phyloP scores from a whole-genome alignment of 495 filamentous ascomycete genomes.

The Daldinia bambusicola region DNA sequence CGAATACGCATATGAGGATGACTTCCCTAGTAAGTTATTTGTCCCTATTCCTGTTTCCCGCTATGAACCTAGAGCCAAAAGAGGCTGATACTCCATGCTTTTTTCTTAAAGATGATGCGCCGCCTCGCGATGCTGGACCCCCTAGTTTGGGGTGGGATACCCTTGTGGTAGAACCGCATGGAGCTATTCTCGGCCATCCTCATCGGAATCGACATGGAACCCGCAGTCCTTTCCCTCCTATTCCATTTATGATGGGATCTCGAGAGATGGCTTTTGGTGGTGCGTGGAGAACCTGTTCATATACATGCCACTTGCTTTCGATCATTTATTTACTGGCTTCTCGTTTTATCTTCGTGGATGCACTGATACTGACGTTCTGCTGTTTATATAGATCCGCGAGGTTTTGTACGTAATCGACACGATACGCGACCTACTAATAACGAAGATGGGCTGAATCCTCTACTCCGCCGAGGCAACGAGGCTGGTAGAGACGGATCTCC shows the following conservation, averaged over 20 bases:
- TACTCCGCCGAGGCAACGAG: slow-evolving; percentile 63
- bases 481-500: slow-evolving; percentile 51
- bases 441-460: slow-evolving; percentile 85
- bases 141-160: slow-evolving; percentile 60
- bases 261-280: slow-evolving; percentile 48
- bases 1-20: slow-evolving; percentile 71
- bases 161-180: slow-evolving; percentile 51
- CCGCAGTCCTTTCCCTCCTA: slow-evolving; percentile 50
- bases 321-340: slow-evolving; percentile 11
- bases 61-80: not conserved
- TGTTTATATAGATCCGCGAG: slow-evolving; percentile 46
- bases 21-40: slow-evolving; percentile 72
- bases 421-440: slow-evolving; percentile 49
- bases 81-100: slow-evolving; percentile 17
- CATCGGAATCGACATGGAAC: slow-evolving; percentile 46
- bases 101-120: slow-evolving; percentile 61
- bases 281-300: not conserved
- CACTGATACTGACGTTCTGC: slow-evolving; percentile 36
- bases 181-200: slow-evolving; percentile 41
- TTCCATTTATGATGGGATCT: slow-evolving; percentile 57
- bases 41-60: slow-evolving; percentile 9
- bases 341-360: not conserved
- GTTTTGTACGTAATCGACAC: slow-evolving; percentile 51
- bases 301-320: slow-evolving; percentile 22
- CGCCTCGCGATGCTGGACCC: slow-evolving; percentile 50